Base-by-base conservation (phyloP, 225 moss, liverwort and hornwort genomes). In the Polytrichum formosum region DNA sequence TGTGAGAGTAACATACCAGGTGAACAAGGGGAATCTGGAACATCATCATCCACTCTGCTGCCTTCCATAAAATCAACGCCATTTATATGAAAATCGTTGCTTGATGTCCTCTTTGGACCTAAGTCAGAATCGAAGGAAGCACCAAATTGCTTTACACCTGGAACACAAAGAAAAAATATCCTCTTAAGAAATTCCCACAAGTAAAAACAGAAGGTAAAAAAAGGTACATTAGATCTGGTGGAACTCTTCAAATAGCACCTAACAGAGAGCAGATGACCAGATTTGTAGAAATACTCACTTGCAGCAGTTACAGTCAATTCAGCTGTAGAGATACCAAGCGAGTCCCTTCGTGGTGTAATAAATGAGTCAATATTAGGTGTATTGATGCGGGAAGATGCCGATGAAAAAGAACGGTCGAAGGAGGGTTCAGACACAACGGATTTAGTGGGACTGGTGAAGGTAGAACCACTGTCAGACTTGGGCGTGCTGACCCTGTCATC, bases 11-110 rank as follows among this genome's bases (percentile, higher is more conserved):
- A 29, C 79, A 64, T 81, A 98, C 97, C 79, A 28, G 90, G 87
- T 62, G 92, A 92, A 61, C 76, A 84, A 65, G 98, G 94, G 76
- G 91, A 91, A 53, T 86, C 91, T 33, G 91, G 79, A 69, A 79
- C 76, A 64, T 64, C 72, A 55, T 94, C 94, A 66, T 94, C 94
- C 72, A 82, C 83, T 69, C 80, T 56, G 70, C 85, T 82, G 56
- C 77, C 78, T 54, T 68, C 66, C 18, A 58, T 54, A 6, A 69
- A 66, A n/a, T 75, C 82, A n/a, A 55, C 61, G 2, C 92, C 98
- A 78, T 94, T 92, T 70, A 90, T 33, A 74, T 89, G 76, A 72
- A 84, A 68, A 30, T 85, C 75, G 81, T 83, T 84, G 80, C 88
- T 91, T 46, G 69, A 72, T 28, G 82, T 76, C 67, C 82, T 81